phyloP scores from a whole-genome alignment of 2,329 filamentous ascomycete species.

The Cercospora nicotianae region DNA sequence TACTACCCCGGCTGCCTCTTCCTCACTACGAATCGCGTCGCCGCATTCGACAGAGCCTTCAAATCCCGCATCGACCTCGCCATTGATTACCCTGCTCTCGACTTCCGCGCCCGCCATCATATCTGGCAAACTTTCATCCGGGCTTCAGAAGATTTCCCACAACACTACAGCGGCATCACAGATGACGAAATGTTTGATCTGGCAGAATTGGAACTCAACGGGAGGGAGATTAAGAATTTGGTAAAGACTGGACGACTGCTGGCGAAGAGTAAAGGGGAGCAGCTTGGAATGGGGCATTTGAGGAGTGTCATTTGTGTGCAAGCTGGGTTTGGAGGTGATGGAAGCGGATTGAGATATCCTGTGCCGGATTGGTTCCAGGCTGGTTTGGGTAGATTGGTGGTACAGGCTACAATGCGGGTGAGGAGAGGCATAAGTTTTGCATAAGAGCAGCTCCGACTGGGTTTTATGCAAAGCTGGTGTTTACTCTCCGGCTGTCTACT shows the following conservation, averaged over 20 bases:
- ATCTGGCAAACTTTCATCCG: conserved; percentile 31
- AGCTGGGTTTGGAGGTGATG: conserved; percentile 6
- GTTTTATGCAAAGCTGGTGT: no score
- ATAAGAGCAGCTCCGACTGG: background rate
- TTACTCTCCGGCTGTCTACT: no score
- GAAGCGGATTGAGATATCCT: conserved; percentile 5
- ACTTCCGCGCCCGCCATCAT: conserved; percentile 26
- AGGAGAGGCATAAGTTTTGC: conserved; percentile 1
- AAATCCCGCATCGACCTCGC: conserved; percentile 39
- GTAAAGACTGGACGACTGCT: conserved; percentile 22
- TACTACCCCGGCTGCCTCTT: conserved; percentile 37
- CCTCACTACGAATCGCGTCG: conserved; percentile 42
- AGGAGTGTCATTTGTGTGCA: conserved; percentile 19
- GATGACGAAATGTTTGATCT: conserved; percentile 20
- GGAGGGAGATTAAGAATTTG: conserved; percentile 22
- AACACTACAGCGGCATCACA: conserved; percentile 16
- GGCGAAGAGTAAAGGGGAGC: conserved; percentile 18
- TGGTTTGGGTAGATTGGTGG: background rate
- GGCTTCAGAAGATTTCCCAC: conserved; percentile 17
- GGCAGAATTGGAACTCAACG: conserved; percentile 20
- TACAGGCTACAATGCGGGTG: conserved; percentile 5
- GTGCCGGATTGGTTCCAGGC: conserved; percentile 10
- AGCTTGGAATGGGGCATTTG: conserved; percentile 17
- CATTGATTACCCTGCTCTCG: conserved; percentile 37
- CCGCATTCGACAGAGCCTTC: conserved; percentile 41